phyloP scores from a whole-genome alignment of 306 rosid species.

The Gynostemma pentaphyllum region DNA sequence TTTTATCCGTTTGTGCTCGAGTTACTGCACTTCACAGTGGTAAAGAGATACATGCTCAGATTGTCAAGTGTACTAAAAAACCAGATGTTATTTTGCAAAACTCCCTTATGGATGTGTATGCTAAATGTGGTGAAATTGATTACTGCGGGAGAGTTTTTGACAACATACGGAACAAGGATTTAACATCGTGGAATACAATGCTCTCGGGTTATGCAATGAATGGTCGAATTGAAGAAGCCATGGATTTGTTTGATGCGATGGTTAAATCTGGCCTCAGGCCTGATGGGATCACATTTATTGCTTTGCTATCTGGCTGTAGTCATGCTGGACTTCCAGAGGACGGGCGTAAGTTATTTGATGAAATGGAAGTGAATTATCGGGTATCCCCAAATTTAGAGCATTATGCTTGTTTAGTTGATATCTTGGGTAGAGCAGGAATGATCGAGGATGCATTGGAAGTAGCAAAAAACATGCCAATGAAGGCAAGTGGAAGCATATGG shows the following conservation, averaged over 20 bases:
- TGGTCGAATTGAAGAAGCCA: slow-evolving; percentile 31
- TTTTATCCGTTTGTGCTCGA: slow-evolving; percentile 31
- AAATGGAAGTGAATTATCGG: slow-evolving; percentile 27
- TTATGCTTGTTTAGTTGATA: too few relatives aligned
- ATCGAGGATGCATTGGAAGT: slow-evolving; percentile 25
- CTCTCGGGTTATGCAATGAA: slow-evolving; percentile 39
- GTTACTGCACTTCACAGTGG: slow-evolving; percentile 39
- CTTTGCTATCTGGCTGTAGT: slow-evolving; percentile 48
- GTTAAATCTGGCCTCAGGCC: slow-evolving; percentile 20
- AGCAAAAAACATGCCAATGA: slow-evolving; percentile 42
- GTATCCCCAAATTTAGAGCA: too few relatives aligned
- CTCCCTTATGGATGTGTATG: slow-evolving; percentile 53
- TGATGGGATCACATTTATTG: slow-evolving; percentile 37
- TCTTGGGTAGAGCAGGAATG: too few relatives aligned
- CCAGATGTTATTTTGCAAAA: slow-evolving; percentile 35
- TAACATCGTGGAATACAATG: slow-evolving; percentile 53
- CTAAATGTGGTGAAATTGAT: slow-evolving; percentile 45
- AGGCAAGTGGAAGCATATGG: slow-evolving; percentile 41
- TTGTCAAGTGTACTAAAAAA: slow-evolving; percentile 33
- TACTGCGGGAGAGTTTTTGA: slow-evolving; percentile 37
- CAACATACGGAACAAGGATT: slow-evolving; percentile 28
- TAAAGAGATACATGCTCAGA: slow-evolving; percentile 53
- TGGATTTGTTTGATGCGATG: slow-evolving; percentile 32
- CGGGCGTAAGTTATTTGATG: slow-evolving; percentile 27
- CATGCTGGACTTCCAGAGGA: slow-evolving; percentile 31